A percentile compares a stretch with the other conserved stretches of the same genome.
These are phyloP conservation scores for Mrakia blollopis DNA, from an alignment of 768 basidiomycete species.

Conservation along the genomic window DNA sequence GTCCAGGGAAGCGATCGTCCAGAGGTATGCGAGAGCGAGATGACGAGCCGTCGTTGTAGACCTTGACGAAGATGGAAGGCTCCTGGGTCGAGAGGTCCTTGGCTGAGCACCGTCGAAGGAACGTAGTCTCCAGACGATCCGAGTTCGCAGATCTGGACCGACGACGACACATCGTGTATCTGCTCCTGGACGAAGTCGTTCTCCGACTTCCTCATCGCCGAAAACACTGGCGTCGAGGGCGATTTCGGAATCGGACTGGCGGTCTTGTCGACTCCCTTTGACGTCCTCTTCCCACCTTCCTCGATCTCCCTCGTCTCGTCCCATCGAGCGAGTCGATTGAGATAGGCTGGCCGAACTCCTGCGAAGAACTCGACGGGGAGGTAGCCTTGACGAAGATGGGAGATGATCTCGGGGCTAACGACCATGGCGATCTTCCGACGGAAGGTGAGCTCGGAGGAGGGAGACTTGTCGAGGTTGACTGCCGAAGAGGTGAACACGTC, in stretches of 20 bases:
- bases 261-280: background rate
- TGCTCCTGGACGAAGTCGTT: conserved; percentile 84
- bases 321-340: conserved; percentile 87
- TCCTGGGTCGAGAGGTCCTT: conserved; percentile 70
- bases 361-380: conserved; percentile 90
- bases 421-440: conserved; percentile 74
- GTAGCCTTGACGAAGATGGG: conserved; percentile 68
- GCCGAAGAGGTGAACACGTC: conserved; percentile 73
- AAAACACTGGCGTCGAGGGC: background rate
- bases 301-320: conserved; percentile 73
- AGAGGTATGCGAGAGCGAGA: conserved; percentile 78
- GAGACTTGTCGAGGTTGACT: conserved; percentile 65
- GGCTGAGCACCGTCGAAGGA: conserved; percentile 75
- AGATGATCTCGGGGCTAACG: conserved; percentile 65
- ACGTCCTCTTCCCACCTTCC: conserved; percentile 24
- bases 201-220: conserved; percentile 82
- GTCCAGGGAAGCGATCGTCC: conserved; percentile 85
- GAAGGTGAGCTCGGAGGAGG: conserved; percentile 75
- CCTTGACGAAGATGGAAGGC: conserved; percentile 89
- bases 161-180: conserved; percentile 82
- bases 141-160: conserved; percentile 80
- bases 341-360: conserved; percentile 68
- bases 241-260: background rate
- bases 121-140: conserved; percentile 75
- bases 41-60: conserved; percentile 71